These are phyloP conservation scores for Bacidia rubella DNA, from an alignment of 495 filamentous ascomycete genomes.

Conservation along the genomic window DNA sequence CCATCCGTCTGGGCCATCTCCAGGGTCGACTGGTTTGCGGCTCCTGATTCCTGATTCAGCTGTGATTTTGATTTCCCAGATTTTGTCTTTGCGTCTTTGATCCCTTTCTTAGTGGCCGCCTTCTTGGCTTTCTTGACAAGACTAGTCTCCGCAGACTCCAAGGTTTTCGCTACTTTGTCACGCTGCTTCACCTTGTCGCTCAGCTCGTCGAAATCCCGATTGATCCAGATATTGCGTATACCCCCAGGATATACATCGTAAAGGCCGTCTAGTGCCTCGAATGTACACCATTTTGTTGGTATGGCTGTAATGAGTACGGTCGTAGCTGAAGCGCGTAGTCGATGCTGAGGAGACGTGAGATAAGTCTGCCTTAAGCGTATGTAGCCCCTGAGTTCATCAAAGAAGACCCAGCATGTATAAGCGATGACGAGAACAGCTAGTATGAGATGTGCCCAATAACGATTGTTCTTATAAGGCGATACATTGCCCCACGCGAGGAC, in stretches of 20 bases:
- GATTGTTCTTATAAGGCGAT: constrained; percentile 47
- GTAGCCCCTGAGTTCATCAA: constrained; percentile 76
- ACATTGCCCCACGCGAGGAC: constrained; percentile 86
- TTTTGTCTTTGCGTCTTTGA: constrained; percentile 47
- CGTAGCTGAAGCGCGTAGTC: constrained; percentile 87
- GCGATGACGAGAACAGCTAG: constrained; percentile 68
- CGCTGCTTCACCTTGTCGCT: constrained; percentile 73
- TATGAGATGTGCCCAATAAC: constrained; percentile 82
- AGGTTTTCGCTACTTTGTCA: constrained; percentile 50
- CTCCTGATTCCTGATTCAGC: constrained; percentile 25
- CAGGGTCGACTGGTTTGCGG: constrained; percentile 40
- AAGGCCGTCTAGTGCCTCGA: constrained; percentile 65
- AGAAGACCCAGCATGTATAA: constrained; percentile 82
- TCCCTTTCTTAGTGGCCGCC: constrained; percentile 52
- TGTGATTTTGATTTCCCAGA: constrained; percentile 40
- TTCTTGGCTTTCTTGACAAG: constrained; percentile 68
- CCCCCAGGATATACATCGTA: constrained; percentile 97
- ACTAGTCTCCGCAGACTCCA: constrained; percentile 76
- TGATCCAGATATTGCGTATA: constrained; percentile 93
- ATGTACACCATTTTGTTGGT: constrained; percentile 72
- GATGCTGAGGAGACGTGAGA: constrained; percentile 88
- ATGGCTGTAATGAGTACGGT: constrained; percentile 88
- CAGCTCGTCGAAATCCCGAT: constrained; percentile 78
- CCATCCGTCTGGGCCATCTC: constrained; percentile 54
- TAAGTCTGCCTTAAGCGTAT: constrained; percentile 90